Evolutionary conservation across 2,329 filamentous ascomycete genomes (phyloP).

Genomic region (Botrytis paeoniae): DNA sequence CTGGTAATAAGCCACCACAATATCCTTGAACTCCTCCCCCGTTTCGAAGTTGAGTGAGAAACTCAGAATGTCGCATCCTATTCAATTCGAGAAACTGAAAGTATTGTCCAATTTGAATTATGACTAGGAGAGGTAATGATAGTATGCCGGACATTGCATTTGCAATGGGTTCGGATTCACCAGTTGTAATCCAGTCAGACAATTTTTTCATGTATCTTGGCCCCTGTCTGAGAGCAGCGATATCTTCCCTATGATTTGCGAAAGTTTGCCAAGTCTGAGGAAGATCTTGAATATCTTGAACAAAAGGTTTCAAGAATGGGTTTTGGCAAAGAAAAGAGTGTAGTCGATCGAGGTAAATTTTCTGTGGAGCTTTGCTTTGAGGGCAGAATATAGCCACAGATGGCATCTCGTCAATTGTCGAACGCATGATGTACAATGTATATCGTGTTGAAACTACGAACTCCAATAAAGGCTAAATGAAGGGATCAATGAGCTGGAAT

Average conservation of each 20-base stretch:
- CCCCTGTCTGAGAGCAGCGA: not conserved
- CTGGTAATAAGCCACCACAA: conserved; percentile 22
- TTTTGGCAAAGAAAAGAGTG: conserved; percentile 5
- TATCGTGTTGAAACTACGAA: not conserved
- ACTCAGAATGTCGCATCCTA: conserved; percentile 14
- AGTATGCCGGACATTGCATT: conserved; percentile 17
- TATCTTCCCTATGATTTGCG: not conserved
- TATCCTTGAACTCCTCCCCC: conserved; percentile 23
- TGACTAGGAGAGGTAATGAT: conserved; percentile 9
- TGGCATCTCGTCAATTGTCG: not conserved
- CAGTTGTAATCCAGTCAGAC: not conserved
- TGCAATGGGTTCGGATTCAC: not conserved
- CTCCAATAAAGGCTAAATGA: not conserved
- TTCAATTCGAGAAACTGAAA: conserved; percentile 21
- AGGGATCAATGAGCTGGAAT: no score
- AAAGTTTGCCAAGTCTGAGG: not conserved
- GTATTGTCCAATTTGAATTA: conserved; percentile 20
- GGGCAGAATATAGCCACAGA: conserved; percentile 13
- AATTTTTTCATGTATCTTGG: not conserved
- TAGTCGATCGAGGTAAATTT: conserved; percentile 3
- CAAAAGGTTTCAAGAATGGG: conserved; percentile 18
- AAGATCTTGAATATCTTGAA: conserved; percentile 17
- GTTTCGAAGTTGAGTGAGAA: conserved; percentile 10
- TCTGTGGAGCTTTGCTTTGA: conserved; percentile 11
- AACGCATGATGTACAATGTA: not conserved